phyloP scores from a whole-genome alignment of 495 filamentous ascomycete genomes.

The Massariosphaeria phaeospora region DNA sequence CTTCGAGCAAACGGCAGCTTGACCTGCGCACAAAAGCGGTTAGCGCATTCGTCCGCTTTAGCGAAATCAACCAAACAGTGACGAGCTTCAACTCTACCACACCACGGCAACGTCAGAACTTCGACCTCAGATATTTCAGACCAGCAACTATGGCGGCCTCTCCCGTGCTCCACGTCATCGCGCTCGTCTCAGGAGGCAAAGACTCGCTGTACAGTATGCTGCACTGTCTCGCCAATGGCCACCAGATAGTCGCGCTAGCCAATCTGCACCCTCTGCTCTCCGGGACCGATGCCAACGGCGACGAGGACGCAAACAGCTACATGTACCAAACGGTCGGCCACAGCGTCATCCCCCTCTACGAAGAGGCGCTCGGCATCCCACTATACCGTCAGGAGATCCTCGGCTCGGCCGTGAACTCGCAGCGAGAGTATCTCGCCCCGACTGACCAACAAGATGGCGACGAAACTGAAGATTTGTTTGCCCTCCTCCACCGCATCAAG shows the following conservation, averaged over 20 bases:
- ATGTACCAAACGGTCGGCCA: constrained; percentile 99
- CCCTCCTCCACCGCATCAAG: constrained; percentile 61
- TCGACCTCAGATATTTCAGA: too few relatives aligned
- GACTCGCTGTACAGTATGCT: constrained; percentile 92
- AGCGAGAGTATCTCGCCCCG: constrained; percentile 51
- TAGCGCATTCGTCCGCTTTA: too few relatives aligned
- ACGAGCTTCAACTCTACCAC: too few relatives aligned
- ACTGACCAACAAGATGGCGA: constrained; percentile 43
- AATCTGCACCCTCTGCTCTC: constrained; percentile 65
- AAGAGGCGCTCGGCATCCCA: constrained; percentile 67
- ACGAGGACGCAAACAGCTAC: constrained; percentile 84
- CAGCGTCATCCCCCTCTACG: constrained; percentile 78
- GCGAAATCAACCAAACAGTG: too few relatives aligned
- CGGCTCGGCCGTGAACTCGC: constrained; percentile 61
- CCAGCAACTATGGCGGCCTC: too few relatives aligned
- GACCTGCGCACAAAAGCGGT: too few relatives aligned
- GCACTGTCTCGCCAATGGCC: constrained; percentile 81
- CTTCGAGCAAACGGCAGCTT: too few relatives aligned
- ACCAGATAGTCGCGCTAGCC: constrained; percentile 78
- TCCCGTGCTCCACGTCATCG: constrained; percentile 78
- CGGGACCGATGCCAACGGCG: constrained; percentile 37
- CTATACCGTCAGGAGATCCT: constrained; percentile 71
- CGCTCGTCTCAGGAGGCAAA: constrained; percentile 91
- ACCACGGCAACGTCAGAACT: too few relatives aligned
- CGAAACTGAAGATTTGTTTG: constrained; percentile 82